phyloP scores from a whole-genome alignment of 495 filamentous ascomycete genomes.

The Aspergillus diversus region DNA sequence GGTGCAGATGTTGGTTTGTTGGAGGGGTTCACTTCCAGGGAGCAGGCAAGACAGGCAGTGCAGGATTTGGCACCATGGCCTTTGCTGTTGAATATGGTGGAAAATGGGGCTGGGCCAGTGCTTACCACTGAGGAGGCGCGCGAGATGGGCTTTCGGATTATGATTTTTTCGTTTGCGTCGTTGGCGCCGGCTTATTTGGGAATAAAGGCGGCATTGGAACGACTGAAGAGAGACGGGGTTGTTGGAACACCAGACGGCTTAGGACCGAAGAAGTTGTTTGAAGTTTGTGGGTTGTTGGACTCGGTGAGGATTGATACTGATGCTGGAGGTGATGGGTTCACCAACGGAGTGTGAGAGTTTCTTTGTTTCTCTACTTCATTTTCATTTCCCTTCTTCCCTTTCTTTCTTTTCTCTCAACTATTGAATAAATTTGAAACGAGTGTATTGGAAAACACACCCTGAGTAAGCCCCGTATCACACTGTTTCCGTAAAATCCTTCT shows the following conservation, averaged over 20 bases:
- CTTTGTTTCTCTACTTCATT: slow-evolving; percentile 3
- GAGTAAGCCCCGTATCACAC: no score
- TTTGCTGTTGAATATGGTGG: slow-evolving; percentile 66
- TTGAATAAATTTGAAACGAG: no score
- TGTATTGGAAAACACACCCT: no score
- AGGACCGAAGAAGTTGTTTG: slow-evolving; percentile 54
- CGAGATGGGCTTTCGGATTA: slow-evolving; percentile 65
- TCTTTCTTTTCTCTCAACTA: not conserved
- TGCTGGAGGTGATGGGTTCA: slow-evolving; percentile 56
- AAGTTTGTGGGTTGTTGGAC: slow-evolving; percentile 62
- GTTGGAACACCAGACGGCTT: slow-evolving; percentile 52
- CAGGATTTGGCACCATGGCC: slow-evolving; percentile 61
- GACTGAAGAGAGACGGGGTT: slow-evolving; percentile 52
- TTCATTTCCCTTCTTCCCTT: not conserved
- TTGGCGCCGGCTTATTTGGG: slow-evolving; percentile 56
- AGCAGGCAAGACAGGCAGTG: slow-evolving; percentile 55
- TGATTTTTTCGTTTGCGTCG: slow-evolving; percentile 61
- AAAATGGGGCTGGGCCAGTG: slow-evolving; percentile 60
- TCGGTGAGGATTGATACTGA: slow-evolving; percentile 58
- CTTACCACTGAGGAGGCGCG: slow-evolving; percentile 60
- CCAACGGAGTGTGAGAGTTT: slow-evolving; percentile 36
- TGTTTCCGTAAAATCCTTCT: no score
- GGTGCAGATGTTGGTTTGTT: slow-evolving; percentile 69
- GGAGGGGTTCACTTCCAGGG: slow-evolving; percentile 62
- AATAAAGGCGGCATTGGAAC: slow-evolving; percentile 47